Evolutionary conservation across 371 early-diverging fungal genomes (phyloP).

Genomic region (Rhizopus sp.): DNA sequence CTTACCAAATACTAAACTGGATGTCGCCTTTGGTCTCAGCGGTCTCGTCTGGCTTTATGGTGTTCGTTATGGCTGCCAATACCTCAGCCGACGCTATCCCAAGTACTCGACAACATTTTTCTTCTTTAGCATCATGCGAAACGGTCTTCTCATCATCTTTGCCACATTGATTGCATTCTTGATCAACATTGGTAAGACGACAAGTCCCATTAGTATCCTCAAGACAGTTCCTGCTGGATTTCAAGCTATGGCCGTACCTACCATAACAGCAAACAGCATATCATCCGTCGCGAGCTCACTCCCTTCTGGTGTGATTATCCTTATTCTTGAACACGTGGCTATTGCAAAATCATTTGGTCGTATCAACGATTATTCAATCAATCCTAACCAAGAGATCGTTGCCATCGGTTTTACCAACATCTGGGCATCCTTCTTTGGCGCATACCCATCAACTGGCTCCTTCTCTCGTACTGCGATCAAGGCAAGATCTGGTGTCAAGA

Average conservation of each 20-base stretch:
- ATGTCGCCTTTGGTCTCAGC: conserved; percentile 55
- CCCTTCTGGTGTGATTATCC: conserved; percentile 69
- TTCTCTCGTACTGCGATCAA: conserved; percentile 73
- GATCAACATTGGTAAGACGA: conserved; percentile 42
- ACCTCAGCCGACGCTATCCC: conserved; percentile 43
- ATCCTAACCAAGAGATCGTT: conserved; percentile 83
- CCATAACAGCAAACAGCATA: conserved; percentile 38
- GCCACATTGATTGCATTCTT: conserved; percentile 48
- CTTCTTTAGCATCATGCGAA: conserved; percentile 57
- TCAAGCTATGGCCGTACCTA: conserved; percentile 59
- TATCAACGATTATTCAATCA: conserved; percentile 66
- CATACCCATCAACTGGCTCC: conserved; percentile 53
- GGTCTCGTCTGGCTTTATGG: conserved; percentile 53
- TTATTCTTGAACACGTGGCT: conserved; percentile 84
- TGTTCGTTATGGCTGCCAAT: conserved; percentile 43
- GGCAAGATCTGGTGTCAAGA: conserved; percentile 77
- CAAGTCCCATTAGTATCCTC: conserved; percentile 61
- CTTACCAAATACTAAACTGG: conserved; percentile 50
- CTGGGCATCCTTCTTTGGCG: conserved; percentile 79
- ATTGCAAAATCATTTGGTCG: conserved; percentile 83
- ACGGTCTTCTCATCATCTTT: conserved; percentile 50
- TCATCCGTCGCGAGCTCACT: conserved; percentile 53
- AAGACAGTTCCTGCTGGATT: conserved; percentile 75
- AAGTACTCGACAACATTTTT: conserved; percentile 42
- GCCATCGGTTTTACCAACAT: conserved; percentile 87